Evolutionary conservation across 192 early-diverging fungal genomes (phyloP), one percentile per base, ranked within the genome.

Genomic region (Mortierella alpina): DNA sequence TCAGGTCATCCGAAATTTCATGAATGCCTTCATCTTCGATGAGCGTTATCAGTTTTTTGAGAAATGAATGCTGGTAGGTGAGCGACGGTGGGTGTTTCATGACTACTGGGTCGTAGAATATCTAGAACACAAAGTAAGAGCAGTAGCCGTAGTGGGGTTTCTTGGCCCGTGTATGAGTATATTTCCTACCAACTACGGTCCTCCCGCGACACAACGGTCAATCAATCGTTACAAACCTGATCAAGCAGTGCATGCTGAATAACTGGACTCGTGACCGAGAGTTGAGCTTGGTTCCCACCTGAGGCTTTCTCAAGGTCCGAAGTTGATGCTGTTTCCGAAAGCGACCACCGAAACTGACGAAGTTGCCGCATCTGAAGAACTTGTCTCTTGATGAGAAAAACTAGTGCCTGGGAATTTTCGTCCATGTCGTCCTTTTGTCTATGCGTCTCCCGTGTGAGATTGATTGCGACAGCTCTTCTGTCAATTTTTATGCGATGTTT

Each of bases 301-400:
- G 11, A 6, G 1, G 41, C 20, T 51, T 45, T 2, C 4, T 1
- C 14, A 17, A 31, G 0, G 12, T 9, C 8, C 1, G 23, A 15
- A 8, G 39, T 42, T 45, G 17, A 13, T 3, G 41, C 6, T 39
- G 57, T 5, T 15, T 18, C 39, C 9, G 68, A 41, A 1, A 80
- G 31, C 5, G 77, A 63, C 77, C 77, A 80, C 40, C 72, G 69
- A 10, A 80, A 68, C 20, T 72, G 69, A 46, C 70, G 70, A 15
- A 80, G 60, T 53, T 72, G 77, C 41, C 70, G 70, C 70, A 80
- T 72, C 14, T 80, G 74, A 39, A 77, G 42, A 55, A 77, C 14
- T 56, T 77, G 77, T 13, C 77, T 57, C 17, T 80, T 80, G 66
- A 80, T 56, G 42, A 72, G 12, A 9, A 80, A 23, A 20, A 80